Evolutionary conservation across 1,284 basidiomycete genomes (phyloP).

Genomic region (Malassezia slooffiae): DNA sequence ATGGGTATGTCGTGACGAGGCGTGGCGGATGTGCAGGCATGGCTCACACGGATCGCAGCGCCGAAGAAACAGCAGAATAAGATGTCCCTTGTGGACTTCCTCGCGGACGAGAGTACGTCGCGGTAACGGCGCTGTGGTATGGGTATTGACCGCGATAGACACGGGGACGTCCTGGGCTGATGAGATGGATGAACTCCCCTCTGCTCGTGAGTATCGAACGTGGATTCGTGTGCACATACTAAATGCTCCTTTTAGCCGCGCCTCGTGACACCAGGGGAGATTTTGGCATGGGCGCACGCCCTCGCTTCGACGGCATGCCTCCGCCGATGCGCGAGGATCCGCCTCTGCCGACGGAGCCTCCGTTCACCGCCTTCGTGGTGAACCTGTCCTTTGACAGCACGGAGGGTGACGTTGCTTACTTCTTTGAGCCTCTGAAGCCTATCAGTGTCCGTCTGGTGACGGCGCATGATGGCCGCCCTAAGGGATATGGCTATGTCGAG

Average conservation of each 20-base stretch:
- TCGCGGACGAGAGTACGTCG: conserved; percentile 33
- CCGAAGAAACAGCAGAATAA: conserved; percentile 37
- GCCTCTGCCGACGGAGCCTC: conserved; percentile 83
- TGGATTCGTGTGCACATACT: too few species aligned
- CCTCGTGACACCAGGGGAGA: conserved; percentile 2
- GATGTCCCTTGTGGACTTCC: conserved; percentile 41
- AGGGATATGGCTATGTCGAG: conserved; percentile 96
- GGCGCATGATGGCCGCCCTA: conserved; percentile 74
- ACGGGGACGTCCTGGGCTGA: conserved; percentile 45
- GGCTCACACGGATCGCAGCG: conserved; percentile 17
- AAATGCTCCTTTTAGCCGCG: background rate
- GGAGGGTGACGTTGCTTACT: conserved; percentile 68
- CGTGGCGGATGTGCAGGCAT: too few species aligned
- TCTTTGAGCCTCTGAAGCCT: conserved; percentile 48
- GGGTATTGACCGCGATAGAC: conserved; percentile 8
- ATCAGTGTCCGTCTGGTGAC: conserved; percentile 80
- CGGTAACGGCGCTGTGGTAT: background rate
- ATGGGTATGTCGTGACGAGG: background rate
- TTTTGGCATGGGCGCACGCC: conserved; percentile 20
- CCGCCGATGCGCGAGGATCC: conserved; percentile 65
- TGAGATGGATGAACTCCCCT: conserved; percentile 43
- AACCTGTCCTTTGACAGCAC: conserved; percentile 88
- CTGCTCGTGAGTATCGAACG: conserved; percentile 24
- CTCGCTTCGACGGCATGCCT: conserved; percentile 23
- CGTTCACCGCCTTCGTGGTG: conserved; percentile 90